These are phyloP conservation scores for Saturnispora sekii DNA, from an alignment of 805 yeast genomes.

Conservation along the genomic window DNA sequence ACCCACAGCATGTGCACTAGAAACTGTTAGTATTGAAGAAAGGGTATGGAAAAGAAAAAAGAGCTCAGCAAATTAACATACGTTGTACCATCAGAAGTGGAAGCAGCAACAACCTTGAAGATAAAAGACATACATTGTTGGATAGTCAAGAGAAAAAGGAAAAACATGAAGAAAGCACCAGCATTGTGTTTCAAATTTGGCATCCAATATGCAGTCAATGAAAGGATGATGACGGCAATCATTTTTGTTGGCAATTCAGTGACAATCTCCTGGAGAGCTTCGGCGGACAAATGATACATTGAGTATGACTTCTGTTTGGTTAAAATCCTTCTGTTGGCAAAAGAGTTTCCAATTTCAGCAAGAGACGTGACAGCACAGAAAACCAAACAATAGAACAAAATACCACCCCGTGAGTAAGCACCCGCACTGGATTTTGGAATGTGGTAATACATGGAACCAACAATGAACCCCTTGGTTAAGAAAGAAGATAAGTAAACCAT, in stretches of 20 bases:
- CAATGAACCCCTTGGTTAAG: slow-evolving; percentile 44
- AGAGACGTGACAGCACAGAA: slow-evolving; percentile 52
- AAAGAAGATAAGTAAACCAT: slow-evolving; percentile 40
- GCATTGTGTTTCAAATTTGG: slow-evolving; percentile 41
- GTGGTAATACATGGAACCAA: slow-evolving; percentile 39
- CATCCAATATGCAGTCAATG: slow-evolving; percentile 41
- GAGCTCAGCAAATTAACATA: background rate
- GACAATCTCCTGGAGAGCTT: slow-evolving; percentile 45
- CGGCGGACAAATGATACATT: slow-evolving; percentile 58
- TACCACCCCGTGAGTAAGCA: slow-evolving; percentile 46
- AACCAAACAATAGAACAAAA: slow-evolving; percentile 49
- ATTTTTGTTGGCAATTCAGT: slow-evolving; percentile 50
- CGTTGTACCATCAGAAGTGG: slow-evolving; percentile 25
- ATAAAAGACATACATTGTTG: slow-evolving; percentile 39
- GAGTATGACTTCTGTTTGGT: slow-evolving; percentile 57
- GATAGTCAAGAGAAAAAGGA: slow-evolving; percentile 1
- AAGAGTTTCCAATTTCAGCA: slow-evolving; percentile 52
- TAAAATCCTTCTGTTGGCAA: slow-evolving; percentile 51
- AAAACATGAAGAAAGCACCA: slow-evolving; percentile 38
- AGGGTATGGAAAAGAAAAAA: slow-evolving; percentile 30
- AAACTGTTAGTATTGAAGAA: slow-evolving; percentile 41
- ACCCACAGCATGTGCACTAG: slow-evolving; percentile 33
- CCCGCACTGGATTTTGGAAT: slow-evolving; percentile 13
- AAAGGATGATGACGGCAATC: slow-evolving; percentile 37
- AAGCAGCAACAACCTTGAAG: slow-evolving; percentile 45